Percentiles rank a stretch among this genome's conserved stretches.
These are phyloP conservation scores for Yamadazyma aaseri DNA, from an alignment of 1,139 yeast genomes.

Conservation along the genomic window DNA sequence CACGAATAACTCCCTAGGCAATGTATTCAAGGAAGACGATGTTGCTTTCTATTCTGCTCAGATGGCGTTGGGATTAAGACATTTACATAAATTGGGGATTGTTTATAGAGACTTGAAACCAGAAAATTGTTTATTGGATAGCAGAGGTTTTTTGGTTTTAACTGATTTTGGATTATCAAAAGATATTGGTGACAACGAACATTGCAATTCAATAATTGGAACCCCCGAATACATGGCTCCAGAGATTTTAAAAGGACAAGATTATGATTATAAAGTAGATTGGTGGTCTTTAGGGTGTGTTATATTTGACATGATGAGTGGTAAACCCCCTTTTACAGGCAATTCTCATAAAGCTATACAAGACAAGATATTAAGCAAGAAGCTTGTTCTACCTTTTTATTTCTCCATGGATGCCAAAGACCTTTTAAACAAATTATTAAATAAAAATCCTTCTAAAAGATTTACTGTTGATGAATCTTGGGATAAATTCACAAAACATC, in stretches of 20 bases:
- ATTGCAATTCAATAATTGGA: slow-evolving; percentile 77
- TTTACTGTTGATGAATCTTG: slow-evolving; percentile 61
- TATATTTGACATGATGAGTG: slow-evolving; percentile 85
- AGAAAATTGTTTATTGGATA: slow-evolving; percentile 80
- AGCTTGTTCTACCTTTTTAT: slow-evolving; percentile 72
- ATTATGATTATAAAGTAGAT: slow-evolving; percentile 31
- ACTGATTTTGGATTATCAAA: slow-evolving; percentile 91
- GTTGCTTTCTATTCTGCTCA: slow-evolving; percentile 36
- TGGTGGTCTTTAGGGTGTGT: slow-evolving; percentile 43
- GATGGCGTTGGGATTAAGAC: slow-evolving; percentile 32
- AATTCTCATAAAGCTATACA: slow-evolving; percentile 74
- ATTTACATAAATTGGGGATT: slow-evolving; percentile 35
- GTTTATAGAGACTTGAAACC: slow-evolving; percentile 79
- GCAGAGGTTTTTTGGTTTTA: slow-evolving; percentile 71
- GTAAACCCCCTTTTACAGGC: slow-evolving; percentile 92
- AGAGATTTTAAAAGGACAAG: slow-evolving; percentile 32
- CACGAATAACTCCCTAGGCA: slow-evolving; percentile 23
- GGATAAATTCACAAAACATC: slow-evolving; percentile 24
- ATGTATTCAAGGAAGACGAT: slow-evolving; percentile 29
- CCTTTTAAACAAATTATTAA: slow-evolving; percentile 62
- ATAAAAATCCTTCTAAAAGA: slow-evolving; percentile 71
- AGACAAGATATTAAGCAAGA: slow-evolving; percentile 72
- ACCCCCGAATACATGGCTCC: slow-evolving; percentile 61
- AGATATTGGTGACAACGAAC: slow-evolving; percentile 45
- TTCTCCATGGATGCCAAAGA: slow-evolving; percentile 82